phyloP scores from a whole-genome alignment of 2,329 filamentous ascomycete genomes.

The Leptodontidium sp. region DNA sequence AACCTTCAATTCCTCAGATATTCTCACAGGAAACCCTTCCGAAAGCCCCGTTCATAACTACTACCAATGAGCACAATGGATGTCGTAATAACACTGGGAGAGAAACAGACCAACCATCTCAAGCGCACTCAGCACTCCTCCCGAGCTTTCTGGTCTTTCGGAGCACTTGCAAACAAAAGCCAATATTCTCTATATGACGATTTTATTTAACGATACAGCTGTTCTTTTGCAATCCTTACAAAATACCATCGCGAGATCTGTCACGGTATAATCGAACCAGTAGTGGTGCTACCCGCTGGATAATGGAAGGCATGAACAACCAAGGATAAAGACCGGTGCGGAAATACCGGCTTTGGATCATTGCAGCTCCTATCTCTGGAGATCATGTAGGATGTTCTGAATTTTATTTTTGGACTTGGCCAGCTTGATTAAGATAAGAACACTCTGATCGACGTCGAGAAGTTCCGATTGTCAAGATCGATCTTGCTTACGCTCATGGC shows the following conservation, averaged over 20 bases:
- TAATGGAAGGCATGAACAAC: not conserved
- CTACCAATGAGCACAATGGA: not conserved
- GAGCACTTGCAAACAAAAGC: not conserved
- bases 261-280: not conserved
- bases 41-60: no score
- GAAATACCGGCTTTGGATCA: no score
- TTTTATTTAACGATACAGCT: not conserved
- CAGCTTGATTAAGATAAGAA: no score
- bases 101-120: not conserved
- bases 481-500: no score
- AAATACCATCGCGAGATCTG: not conserved
- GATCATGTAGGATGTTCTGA: no score
- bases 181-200: not conserved
- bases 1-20: no score
- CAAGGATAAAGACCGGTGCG: not conserved
- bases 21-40: no score
- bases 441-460: no score
- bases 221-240: not conserved
- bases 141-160: not conserved
- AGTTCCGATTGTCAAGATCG: no score
- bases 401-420: no score
- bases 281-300: not conserved
- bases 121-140: not conserved
- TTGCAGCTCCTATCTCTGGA: no score
- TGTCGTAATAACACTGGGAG: not conserved